Evolutionary conservation across 139 green algal genomes (phyloP), one percentile per base, ranked within the genome.

Genomic region (Mesostigma viride): DNA sequence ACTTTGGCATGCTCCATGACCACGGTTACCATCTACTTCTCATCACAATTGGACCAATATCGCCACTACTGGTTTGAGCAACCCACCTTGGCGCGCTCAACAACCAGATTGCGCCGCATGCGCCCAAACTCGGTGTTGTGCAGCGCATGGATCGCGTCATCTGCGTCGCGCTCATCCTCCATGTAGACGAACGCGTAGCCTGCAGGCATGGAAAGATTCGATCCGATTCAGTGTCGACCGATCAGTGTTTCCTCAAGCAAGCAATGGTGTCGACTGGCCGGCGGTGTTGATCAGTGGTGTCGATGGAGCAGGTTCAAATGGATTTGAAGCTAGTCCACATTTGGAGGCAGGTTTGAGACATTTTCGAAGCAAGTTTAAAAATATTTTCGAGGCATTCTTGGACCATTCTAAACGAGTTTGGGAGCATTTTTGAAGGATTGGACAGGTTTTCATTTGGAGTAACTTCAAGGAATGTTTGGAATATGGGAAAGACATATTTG

Each of bases 151-250:
- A 77, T 77, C 22, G 71, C 71, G 35, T 77, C 71, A 20, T 77
- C 65, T 27, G 30, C 71, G n/a, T 77, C 71, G 4, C 71, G 64
- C 26, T 77, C 71, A 24, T 74, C 65, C 27, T 73, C 65, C 71
- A 77, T 77, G 71, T 77, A 77, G 11, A 77, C 71, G 68, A 77
- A 77, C 17, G 71, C 71, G 60, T 65, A 77, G 26, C 71, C 71
- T 77, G 71, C 28, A 36, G 28, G 56, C 28, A 64, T 44, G 56
- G 22, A 56, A 22, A 56, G 22, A 56, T 56, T 22, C 22, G 45
- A 56, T 56, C 45, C 45, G 45, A 56, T 28, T 22, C 45, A 56
- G 45, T 28, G 45, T 22, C 22, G 20, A 28, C 45, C 45, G 22
- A 56, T 56, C 22, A 28, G 22, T 28, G 45, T 22, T 56, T 56